Base-by-base conservation (phyloP, 2,329 filamentous ascomycete species). In the Phialocephala subalpina region DNA sequence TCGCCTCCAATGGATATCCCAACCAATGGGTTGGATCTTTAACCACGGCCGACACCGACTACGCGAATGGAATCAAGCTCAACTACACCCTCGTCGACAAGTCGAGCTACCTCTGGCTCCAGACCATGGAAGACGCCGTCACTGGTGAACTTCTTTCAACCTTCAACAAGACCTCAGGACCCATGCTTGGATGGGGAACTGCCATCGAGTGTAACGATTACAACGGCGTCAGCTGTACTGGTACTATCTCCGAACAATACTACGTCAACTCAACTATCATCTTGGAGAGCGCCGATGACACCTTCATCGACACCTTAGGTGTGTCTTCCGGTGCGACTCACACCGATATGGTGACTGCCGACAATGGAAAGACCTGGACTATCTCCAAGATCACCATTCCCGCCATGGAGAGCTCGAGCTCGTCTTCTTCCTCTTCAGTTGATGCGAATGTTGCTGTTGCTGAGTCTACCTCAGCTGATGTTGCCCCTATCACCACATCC, bases 81-180 rank as follows among this genome's bases (percentile, higher is more conserved):
- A 73, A 70, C 55, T 74, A 75, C 66, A 74, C 71, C 0, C 69
- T 75, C 9, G 60, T 69, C n/a, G 67, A 75, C 58, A 66, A 67
- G 33, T 47, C 61, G 11, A 72, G 60, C 11, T 70, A 72, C 57
- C 52, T 71, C n/a, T 75, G 73, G 73, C 63, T 64, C n/a, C 73
- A 73, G 45, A 63, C 60, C 12, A 60, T 66, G 38, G 33, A 36
- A 9, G 68, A 72, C 53, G 69, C 69, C 3, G 58, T 69, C 4
- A 73, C 72, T 4, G 72, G 72, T 16, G 53, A 57, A 6, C 45
- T 71, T 11, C 62, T 73, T 16, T 67, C 70, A 27, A 69, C 57
- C 25, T 73, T 69, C 62, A 52, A 67, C 29, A 69, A 73, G 59
- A 72, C 53, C 8, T 73, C 72, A 5, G 68, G 68, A n/a, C 66